These are phyloP conservation scores for Candida suzukii DNA, from an alignment of 805 yeast species.

Conservation along the genomic window DNA sequence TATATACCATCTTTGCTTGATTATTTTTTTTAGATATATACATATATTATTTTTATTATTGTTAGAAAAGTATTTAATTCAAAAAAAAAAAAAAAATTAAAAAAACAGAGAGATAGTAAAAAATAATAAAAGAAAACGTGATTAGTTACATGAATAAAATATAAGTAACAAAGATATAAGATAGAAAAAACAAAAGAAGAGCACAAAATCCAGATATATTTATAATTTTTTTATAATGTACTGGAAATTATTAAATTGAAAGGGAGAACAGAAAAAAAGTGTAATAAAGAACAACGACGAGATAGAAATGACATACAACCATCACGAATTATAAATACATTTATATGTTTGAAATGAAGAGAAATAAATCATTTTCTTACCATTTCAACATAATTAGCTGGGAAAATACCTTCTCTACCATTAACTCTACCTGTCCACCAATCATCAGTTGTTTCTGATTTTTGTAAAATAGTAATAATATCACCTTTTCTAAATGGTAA, in stretches of 20 bases:
- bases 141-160: not conserved
- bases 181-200: too few relatives aligned
- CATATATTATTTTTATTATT: too few relatives aligned
- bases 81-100: not conserved
- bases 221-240: too few relatives aligned
- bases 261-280: too few relatives aligned
- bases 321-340: not conserved
- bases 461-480: constrained; percentile 77
- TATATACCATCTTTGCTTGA: too few relatives aligned
- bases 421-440: constrained; percentile 98
- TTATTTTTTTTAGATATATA: too few relatives aligned
- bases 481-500: constrained; percentile 92
- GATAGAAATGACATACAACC: not conserved
- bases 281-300: too few relatives aligned
- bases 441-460: constrained; percentile 83
- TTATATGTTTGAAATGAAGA: not conserved
- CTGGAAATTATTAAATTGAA: too few relatives aligned
- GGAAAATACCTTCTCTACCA: constrained; percentile 87
- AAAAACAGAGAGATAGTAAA: not conserved
- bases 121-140: not conserved
- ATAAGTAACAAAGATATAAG: not conserved
- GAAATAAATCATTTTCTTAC: constrained; percentile 27
- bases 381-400: constrained; percentile 92
- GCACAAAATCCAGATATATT: too few relatives aligned
- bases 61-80: too few relatives aligned